phyloP scores from a whole-genome alignment of 495 filamentous ascomycete species.

The Margaritispora aquatica region DNA sequence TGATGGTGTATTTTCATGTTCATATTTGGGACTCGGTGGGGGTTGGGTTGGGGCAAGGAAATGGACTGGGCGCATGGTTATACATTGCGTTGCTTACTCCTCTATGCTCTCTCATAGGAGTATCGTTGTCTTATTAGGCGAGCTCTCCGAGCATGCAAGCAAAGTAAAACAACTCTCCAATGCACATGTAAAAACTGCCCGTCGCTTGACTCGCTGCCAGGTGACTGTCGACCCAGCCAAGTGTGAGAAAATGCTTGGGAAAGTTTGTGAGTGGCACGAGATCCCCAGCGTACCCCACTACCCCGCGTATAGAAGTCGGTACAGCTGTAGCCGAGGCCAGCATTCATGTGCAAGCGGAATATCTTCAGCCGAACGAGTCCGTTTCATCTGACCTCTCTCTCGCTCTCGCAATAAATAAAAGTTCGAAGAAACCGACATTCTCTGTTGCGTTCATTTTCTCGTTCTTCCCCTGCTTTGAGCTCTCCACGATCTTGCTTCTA shows the following conservation, averaged over 20 bases:
- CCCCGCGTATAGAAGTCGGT: background rate
- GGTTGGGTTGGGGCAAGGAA: too few species aligned
- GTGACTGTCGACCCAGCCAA: too few species aligned
- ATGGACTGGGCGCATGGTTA: too few species aligned
- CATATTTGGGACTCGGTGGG: background rate
- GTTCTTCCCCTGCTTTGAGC: background rate
- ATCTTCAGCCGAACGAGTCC: background rate
- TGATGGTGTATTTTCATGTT: background rate
- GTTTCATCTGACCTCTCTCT: too few species aligned
- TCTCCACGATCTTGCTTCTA: background rate
- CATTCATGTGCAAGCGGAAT: background rate
- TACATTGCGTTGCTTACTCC: too few species aligned
- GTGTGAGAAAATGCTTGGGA: background rate
- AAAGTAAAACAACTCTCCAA: too few species aligned
- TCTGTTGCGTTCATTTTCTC: background rate
- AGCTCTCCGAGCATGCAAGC: too few species aligned
- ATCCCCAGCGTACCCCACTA: background rate
- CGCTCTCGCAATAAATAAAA: too few species aligned
- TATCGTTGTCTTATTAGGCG: too few species aligned
- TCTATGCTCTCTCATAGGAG: too few species aligned
- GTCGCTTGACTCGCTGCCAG: too few species aligned
- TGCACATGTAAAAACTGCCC: too few species aligned
- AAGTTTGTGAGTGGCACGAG: background rate
- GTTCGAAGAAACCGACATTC: background rate
- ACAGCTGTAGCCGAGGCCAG: background rate